Evolutionary conservation across 345 rosid species (phyloP).

Genomic region (Gossypium sturtianum): DNA sequence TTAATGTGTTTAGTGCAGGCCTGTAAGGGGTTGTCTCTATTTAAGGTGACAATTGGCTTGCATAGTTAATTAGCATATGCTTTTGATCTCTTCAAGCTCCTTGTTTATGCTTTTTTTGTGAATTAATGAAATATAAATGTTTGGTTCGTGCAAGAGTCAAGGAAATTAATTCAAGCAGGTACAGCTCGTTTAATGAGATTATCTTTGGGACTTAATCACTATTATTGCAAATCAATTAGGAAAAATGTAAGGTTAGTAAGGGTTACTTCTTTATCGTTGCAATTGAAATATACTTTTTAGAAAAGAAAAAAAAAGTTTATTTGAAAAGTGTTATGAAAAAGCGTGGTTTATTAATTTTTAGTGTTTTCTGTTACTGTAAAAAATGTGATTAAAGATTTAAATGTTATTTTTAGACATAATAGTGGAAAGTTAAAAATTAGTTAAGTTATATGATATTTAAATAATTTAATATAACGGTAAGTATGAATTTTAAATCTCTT

Average conservation of each 20-base stretch:
- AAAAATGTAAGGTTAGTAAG: too few species aligned
- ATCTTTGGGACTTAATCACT: not conserved
- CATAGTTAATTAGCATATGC: not conserved
- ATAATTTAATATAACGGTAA: too few species aligned
- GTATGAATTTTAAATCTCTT: too few species aligned
- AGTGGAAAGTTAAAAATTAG: too few species aligned
- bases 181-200: not conserved
- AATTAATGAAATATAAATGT: not conserved
- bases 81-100: not conserved
- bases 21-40: not conserved
- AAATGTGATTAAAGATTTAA: too few species aligned
- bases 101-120: not conserved
- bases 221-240: not conserved
- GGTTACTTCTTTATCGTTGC: too few species aligned
- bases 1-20: not conserved
- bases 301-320: too few species aligned
- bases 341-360: too few species aligned
- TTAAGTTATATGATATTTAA: too few species aligned
- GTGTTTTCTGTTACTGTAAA: too few species aligned
- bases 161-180: not conserved
- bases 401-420: too few species aligned
- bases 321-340: not conserved
- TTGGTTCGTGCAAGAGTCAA: not conserved
- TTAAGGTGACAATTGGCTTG: not conserved
- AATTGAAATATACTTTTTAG: too few species aligned